phyloP scores from a whole-genome alignment of 2,329 filamentous ascomycete species.

The Emericellopsis atlantica region DNA sequence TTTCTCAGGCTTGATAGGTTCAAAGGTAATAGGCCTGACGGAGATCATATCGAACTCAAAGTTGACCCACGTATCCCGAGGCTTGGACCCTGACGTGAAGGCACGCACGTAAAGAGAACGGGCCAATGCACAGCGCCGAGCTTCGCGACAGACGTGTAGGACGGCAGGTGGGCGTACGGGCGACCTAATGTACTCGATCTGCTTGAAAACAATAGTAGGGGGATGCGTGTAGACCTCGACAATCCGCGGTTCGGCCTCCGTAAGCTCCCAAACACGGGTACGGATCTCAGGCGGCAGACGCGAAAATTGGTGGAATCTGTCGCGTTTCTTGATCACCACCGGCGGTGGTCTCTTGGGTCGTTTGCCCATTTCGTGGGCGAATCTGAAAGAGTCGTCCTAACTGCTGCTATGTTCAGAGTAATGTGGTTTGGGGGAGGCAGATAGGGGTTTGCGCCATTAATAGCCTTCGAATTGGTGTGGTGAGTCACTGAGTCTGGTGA shows the following conservation, averaged over 20 bases:
- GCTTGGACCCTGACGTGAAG: slow-evolving; percentile 1
- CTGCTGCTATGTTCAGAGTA: too few relatives aligned
- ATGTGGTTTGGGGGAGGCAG: too few relatives aligned
- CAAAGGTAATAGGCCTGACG: not conserved
- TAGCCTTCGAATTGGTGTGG: too few relatives aligned
- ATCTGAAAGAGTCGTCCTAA: too few relatives aligned
- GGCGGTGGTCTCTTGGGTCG: too few relatives aligned
- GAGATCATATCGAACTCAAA: slow-evolving; percentile 5
- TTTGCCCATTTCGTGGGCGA: too few relatives aligned
- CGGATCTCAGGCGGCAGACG: slow-evolving; percentile 2
- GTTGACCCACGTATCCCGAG: slow-evolving; percentile 4
- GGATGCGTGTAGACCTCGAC: not conserved
- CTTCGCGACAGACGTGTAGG: slow-evolving; percentile 2
- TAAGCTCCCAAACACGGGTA: slow-evolving; percentile 1
- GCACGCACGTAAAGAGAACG: not conserved
- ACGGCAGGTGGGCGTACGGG: not conserved
- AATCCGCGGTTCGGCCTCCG: slow-evolving; percentile 2
- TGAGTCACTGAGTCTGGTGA: too few relatives aligned
- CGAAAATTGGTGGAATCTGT: not conserved
- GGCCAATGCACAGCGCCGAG: not conserved
- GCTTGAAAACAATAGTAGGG: not conserved
- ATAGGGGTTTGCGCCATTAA: too few relatives aligned
- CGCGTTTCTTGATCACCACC: too few relatives aligned
- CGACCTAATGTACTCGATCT: not conserved
- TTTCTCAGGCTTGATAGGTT: too few relatives aligned